Base-by-base conservation (phyloP, 768 basidiomycete genomes). In the Tephrocybe sp. region DNA sequence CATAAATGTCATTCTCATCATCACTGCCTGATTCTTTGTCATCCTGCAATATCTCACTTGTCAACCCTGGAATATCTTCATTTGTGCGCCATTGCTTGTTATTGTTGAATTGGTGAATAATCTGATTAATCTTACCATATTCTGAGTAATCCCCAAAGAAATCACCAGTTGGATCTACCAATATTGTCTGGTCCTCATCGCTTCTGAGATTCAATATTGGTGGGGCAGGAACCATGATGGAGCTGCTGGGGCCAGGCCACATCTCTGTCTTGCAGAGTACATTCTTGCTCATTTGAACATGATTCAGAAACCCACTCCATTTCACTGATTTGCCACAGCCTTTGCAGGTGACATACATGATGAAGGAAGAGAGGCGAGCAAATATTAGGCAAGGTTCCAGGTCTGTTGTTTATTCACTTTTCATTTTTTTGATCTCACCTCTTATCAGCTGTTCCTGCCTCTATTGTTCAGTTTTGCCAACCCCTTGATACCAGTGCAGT, bases 131-230 rank as follows among this genome's bases (percentile, higher is more conserved):
- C 36, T 37, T 19, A 42, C 41, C 28, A 34, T 47, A 37, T 6
- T 47, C 21, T 15, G 15, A n/a, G 26, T 35, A 35, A 36, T 47
- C 25, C 9, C 46, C 32, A 47, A 47, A 47, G 22, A 47, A 47
- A 36, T 47, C 46, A 15, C 46, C 34, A 9, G 8, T 12, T 4
- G 25, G 35, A 36, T 47, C 46, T 2, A 32, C 28, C 8, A 36
- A 9, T 36, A 50, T 41, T 36, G 39, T 50, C 25, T 50, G 26
- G 8, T 32, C 21, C 4, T 44, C 19, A 6, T 35, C 9, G 22
- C 15, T 9, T 36, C 3, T n/a, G 15, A 9, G 9, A 5, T 12
- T 16, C n/a, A 15, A 32, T 2, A 32, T 30, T 30, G 28, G 27
- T n/a, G 2, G 42, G 9, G 19, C 19, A 30, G 28, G 42, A 43